phyloP scores from a whole-genome alignment of 2,329 filamentous ascomycete species.

The Sclerotinia trifoliorum region DNA sequence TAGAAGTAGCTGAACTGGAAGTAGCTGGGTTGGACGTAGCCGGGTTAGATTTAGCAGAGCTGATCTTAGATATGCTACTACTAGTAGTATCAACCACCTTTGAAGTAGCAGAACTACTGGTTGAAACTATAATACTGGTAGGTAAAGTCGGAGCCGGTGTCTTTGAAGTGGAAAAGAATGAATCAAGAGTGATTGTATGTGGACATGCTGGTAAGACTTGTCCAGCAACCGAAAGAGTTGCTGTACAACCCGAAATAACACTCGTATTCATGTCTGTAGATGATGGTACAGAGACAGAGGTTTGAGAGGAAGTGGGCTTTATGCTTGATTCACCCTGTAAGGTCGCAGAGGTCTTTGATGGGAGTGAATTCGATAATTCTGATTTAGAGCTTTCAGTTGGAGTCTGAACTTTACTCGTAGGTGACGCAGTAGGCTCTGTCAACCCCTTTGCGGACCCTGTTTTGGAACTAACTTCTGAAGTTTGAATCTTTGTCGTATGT shows the following conservation, averaged over 20 bases:
- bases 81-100: background rate
- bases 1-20: background rate
- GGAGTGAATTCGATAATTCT: background rate
- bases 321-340: background rate
- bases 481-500: background rate
- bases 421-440: background rate
- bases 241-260: constrained; percentile 17
- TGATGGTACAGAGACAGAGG: constrained; percentile 1
- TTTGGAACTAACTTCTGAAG: background rate
- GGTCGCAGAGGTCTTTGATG: background rate
- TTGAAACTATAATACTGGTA: constrained; percentile 3
- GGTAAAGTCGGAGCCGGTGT: background rate
- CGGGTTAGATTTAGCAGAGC: background rate
- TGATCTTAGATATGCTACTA: background rate
- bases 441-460: background rate
- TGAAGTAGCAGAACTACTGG: background rate
- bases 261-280: constrained; percentile 17
- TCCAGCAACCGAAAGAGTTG: constrained; percentile 14
- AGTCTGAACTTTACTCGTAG: background rate
- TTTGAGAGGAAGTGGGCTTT: background rate
- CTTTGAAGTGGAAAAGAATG: constrained; percentile 7
- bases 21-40: background rate
- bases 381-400: background rate
- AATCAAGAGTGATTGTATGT: constrained; percentile 16
- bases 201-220: constrained; percentile 16